phyloP scores from a whole-genome alignment of 129 eudicot species.

The Dittrichia graveolens region DNA sequence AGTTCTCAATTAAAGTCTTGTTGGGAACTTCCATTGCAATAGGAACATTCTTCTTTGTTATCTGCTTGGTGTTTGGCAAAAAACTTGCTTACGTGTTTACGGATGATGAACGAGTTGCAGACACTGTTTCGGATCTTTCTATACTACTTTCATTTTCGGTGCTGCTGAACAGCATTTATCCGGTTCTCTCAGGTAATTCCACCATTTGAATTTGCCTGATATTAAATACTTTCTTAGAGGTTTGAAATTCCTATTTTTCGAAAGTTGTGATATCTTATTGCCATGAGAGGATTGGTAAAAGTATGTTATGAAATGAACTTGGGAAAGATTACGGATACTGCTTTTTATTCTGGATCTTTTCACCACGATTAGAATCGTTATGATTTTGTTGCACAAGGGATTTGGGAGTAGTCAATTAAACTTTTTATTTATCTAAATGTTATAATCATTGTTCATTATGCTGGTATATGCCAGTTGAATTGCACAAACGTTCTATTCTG shows the following conservation, averaged over 20 bases:
- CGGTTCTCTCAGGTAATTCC: constrained; percentile 72
- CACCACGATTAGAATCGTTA: no score
- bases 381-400: neutral
- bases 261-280: neutral
- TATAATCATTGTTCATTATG: constrained; percentile 8
- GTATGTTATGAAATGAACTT: no score
- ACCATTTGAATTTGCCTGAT: neutral
- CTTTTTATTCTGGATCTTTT: no score
- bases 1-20: constrained; percentile 74
- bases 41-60: constrained; percentile 59
- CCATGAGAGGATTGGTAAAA: no score
- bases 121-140: constrained; percentile 65
- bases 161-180: constrained; percentile 76
- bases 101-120: constrained; percentile 60
- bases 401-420: neutral
- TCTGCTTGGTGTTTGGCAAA: constrained; percentile 65
- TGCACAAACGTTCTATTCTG: neutral
- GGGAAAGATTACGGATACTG: no score
- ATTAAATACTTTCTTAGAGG: neutral
- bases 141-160: constrained; percentile 68
- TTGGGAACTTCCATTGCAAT: constrained; percentile 60
- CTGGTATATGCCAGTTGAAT: neutral
- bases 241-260: neutral
- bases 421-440: constrained; percentile 1
- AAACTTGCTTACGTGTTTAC: constrained; percentile 67